Evolutionary conservation across 805 yeast species (phyloP).

Genomic region (Metschnikowia gruessii): DNA sequence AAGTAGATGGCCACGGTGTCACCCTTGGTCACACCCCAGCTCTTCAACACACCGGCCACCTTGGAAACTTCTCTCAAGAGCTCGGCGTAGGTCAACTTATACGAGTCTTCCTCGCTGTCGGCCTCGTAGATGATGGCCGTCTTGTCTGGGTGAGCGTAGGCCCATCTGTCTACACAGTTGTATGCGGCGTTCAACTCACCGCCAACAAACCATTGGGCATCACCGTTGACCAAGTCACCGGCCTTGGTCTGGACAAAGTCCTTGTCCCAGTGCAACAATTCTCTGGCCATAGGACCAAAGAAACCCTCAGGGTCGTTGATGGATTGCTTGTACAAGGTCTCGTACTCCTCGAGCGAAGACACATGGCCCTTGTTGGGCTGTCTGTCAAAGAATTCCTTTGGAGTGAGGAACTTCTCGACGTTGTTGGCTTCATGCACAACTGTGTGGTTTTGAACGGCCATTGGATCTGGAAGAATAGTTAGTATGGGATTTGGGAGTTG

Average conservation of each 20-base stretch:
- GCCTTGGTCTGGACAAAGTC: slow-evolving; percentile 48
- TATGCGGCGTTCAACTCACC: slow-evolving; percentile 79
- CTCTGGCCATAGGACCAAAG: slow-evolving; percentile 52
- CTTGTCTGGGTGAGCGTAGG: slow-evolving; percentile 65
- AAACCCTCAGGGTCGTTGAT: slow-evolving; percentile 53
- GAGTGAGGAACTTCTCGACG: slow-evolving; percentile 48
- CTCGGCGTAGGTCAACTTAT: slow-evolving; percentile 65
- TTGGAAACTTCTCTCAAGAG: slow-evolving; percentile 66
- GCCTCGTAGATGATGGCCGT: slow-evolving; percentile 79
- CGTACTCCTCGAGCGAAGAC: slow-evolving; percentile 63
- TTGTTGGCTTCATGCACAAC: slow-evolving; percentile 64
- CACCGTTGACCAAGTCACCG: slow-evolving; percentile 47
- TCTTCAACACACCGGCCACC: slow-evolving; percentile 64
- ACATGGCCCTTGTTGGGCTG: slow-evolving; percentile 64
- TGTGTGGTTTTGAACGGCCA: slow-evolving; percentile 33
- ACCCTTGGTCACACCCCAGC: slow-evolving; percentile 71
- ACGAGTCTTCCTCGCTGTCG: slow-evolving; percentile 68
- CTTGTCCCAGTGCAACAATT: slow-evolving; percentile 50
- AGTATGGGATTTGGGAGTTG: background rate
- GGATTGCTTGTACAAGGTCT: slow-evolving; percentile 51
- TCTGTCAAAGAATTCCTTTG: slow-evolving; percentile 51
- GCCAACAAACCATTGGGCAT: slow-evolving; percentile 69
- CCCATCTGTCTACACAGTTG: slow-evolving; percentile 83
- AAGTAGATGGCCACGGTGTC: slow-evolving; percentile 83
- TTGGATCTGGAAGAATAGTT: slow-evolving; percentile 9